Conservation (phyloP, 1,139 yeast species). For the Debaryomycetaceae sp. region DNA sequence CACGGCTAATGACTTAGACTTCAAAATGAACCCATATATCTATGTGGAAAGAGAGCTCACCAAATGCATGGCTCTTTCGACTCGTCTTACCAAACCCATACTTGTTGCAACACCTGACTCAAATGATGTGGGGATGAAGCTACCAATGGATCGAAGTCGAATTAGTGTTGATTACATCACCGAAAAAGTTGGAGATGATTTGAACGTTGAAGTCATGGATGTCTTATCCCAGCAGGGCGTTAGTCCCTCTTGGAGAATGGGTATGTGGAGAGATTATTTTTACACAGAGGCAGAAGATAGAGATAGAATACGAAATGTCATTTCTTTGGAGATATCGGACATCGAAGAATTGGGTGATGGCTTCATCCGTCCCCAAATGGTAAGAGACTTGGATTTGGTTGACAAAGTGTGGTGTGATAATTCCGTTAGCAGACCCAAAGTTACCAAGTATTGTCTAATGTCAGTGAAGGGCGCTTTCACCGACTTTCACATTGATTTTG, state of each 20-base stretch:
- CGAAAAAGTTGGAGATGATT: slow-evolving; percentile 58
- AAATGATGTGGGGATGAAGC: slow-evolving; percentile 31
- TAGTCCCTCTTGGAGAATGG: slow-evolving; percentile 64
- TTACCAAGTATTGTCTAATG: slow-evolving; percentile 83
- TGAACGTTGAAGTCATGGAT: slow-evolving; percentile 81
- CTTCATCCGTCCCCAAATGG: slow-evolving; percentile 64
- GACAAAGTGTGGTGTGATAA: slow-evolving; percentile 56
- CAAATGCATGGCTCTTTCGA: slow-evolving; percentile 28
- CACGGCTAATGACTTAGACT: slow-evolving; percentile 10
- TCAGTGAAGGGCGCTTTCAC: slow-evolving; percentile 79
- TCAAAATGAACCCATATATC: slow-evolving; percentile 9
- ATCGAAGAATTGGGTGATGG: slow-evolving; percentile 45
- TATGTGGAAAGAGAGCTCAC: slow-evolving; percentile 27
- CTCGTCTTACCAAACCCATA: slow-evolving; percentile 26
- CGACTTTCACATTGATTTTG: slow-evolving; percentile 89
- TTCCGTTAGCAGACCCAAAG: slow-evolving; percentile 53
- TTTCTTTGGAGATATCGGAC: slow-evolving; percentile 72
- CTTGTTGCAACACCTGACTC: slow-evolving; percentile 29
- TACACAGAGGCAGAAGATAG: slow-evolving; percentile 41
- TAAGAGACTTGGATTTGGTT: slow-evolving; percentile 66
- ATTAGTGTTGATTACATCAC: slow-evolving; percentile 58
- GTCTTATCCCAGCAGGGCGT: slow-evolving; percentile 74
- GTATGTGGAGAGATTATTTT: slow-evolving; percentile 74
- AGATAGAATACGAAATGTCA: slow-evolving; percentile 74
- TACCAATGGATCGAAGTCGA: slow-evolving; percentile 32